Base-by-base conservation (phyloP, 1,139 yeast genomes). In the Groenewaldozyma auringiensis region DNA sequence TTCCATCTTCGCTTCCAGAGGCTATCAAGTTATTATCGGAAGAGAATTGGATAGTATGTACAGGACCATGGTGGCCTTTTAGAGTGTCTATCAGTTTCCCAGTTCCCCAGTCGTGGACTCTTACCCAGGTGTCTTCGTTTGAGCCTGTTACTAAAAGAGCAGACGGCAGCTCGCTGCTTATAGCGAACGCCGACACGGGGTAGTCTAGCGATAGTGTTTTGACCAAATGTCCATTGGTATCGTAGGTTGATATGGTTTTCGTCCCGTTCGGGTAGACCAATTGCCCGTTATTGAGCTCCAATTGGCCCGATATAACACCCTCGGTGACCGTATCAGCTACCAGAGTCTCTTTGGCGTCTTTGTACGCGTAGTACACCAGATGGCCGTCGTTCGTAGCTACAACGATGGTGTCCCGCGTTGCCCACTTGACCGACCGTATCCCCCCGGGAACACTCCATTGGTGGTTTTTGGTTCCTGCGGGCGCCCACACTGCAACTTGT, bases 1-100 rank as follows among this genome's bases (percentile, higher is more conserved):
- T 65, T 9, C 87, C 87, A 57, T 82, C 88, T 47, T 77, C 80
- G 2, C 84, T 75, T 39, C 87, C 88, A 0, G 86, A 76, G 0
- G 83, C 87, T 51, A 74, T 58, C 16, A 65, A 40, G 21, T 55
- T 50, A 1, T 67, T 67, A 43, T 65, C 68, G 2, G 69, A 69
- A 8, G 68, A 63, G 45, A 57, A 65, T 25, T 60, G 50, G 2
- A 64, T 56, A 2, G 66, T 56, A 48, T 65, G 69, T 9, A 66
- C 67, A 0, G 70, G 69, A 1, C 70, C 70, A 48, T 65, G 69
- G 42, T 66, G 70, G 3, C 65, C 67, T 42, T 61, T 64, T 41
- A 47, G 51, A 18, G 58, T 58, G 41, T 61, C 66, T 21, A 60
- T 45, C 20, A 60, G 53, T 37, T 53, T 51, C 2, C 65, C 65